Base-by-base conservation (phyloP, 495 filamentous ascomycete species). In the Tirmania nivea region DNA sequence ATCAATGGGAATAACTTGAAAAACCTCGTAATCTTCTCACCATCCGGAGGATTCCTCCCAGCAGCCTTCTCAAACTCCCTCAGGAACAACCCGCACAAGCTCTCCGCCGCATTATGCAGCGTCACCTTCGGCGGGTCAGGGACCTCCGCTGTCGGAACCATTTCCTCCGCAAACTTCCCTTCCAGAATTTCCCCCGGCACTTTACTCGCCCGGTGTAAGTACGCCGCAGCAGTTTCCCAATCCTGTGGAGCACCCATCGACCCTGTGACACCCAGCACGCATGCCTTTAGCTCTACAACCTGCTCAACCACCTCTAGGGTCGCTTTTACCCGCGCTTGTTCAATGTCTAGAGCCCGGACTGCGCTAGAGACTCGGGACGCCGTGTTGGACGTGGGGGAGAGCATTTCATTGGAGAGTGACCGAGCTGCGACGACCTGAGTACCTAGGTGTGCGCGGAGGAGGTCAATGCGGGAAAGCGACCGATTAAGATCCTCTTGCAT, bases 1-100 rank as follows among this genome's bases (percentile, higher is more conserved):
- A 97, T 94, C 3, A 97, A 71, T 20, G 90, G 90, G 63, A 97
- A 97, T 48, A 97, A 69, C 69, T 97, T 97, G 69, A 97, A 97
- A 67, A 96, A 97, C 51, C 90, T 75, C 6, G 90, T 95, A 48
- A 97, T 83, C 63, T 80, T 83, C 20, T 81, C 77, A 0, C 84
- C 86, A 61, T 97, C 87, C 34, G 73, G 79, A 3, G 17, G 14
- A 12, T 21, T 21, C 52, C 87, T 86, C 56, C 78, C 74, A 2
- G 86, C 83, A 8, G 90, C 92, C 68, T 84, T 89, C 62, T 93
- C 85, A 64, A 97, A 97, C 70, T 96, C 90, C 47, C 88, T 74
- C 66, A 96, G 66, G 65, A 97, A 97, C 36, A 97, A 68, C 8
- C 75, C 78, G 59, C 90, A 95, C 35, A 97, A 68, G 21, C 80